A percentile compares a stretch with the other conserved stretches of the same genome.
phyloP scores from a whole-genome alignment of 1,284 basidiomycete genomes.

The Anthracocystis setariae region DNA sequence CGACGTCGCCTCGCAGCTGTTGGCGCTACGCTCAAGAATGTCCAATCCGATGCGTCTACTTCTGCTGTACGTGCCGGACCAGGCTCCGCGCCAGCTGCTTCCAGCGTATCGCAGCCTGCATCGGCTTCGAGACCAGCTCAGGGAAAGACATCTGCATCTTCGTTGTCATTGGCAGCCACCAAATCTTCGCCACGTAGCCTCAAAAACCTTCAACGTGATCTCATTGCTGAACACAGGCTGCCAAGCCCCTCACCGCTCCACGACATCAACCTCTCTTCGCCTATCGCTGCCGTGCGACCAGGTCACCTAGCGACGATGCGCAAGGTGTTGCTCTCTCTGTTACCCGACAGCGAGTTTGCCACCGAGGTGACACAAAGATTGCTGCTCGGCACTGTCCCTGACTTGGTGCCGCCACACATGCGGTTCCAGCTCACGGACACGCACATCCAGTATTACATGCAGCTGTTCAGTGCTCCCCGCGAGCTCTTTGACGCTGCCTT shows the following conservation, averaged over 20 bases:
- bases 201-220: conserved; percentile 22
- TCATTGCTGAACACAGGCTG: conserved; percentile 30
- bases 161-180: no score
- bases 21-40: neutral
- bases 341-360: conserved; percentile 28
- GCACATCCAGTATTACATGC: conserved; percentile 46
- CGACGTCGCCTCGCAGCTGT: conserved; percentile 5
- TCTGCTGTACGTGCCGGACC: conserved; percentile 1
- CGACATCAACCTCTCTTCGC: conserved; percentile 24
- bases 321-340: conserved; percentile 23
- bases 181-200: conserved; percentile 13
- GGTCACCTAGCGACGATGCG: conserved; percentile 41
- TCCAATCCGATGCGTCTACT: conserved; percentile 2
- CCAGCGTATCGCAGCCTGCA: neutral
- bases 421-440: conserved; percentile 46
- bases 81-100: conserved; percentile 1
- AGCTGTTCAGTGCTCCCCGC: conserved; percentile 21
- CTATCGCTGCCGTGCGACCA: conserved; percentile 12
- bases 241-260: conserved; percentile 14
- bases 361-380: conserved; percentile 19
- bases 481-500: conserved; percentile 33
- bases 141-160: conserved; percentile 5
- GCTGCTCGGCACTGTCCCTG: conserved; percentile 6
- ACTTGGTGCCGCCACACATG: conserved; percentile 24
- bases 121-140: conserved; percentile 2